Percentiles rank a stretch among this genome's conserved stretches.
Evolutionary conservation across 768 basidiomycete species (phyloP).

Genomic region (Termitomyces sp.): DNA sequence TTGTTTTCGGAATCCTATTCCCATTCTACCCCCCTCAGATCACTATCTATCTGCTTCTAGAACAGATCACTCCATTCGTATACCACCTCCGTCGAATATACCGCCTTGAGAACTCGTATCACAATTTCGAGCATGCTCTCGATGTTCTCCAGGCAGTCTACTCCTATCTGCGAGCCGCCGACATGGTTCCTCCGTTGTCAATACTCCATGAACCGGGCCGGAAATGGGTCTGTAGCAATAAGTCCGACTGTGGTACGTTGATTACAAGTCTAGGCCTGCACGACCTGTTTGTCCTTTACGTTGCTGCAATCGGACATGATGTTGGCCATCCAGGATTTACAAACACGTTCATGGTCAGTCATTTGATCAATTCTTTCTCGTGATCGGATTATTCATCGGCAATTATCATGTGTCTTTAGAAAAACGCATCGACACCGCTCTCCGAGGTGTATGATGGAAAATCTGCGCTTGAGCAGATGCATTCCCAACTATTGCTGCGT

Average conservation of each 20-base stretch:
- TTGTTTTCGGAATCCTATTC: constrained; percentile 17
- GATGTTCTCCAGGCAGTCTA: constrained; percentile 95
- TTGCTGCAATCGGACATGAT: constrained; percentile 96
- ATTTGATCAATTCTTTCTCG: not conserved
- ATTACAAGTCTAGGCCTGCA: constrained; percentile 48
- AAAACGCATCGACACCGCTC: constrained; percentile 89
- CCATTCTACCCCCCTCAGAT: constrained; percentile 12
- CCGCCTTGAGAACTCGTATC: constrained; percentile 88
- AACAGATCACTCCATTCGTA: constrained; percentile 71
- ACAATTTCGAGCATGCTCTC: constrained; percentile 95
- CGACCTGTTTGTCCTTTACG: constrained; percentile 80
- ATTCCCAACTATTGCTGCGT: constrained; percentile 74
- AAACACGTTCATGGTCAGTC: constrained; percentile 87
- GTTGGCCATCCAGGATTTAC: constrained; percentile 95
- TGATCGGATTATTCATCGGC: constrained; percentile 1
- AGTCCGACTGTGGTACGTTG: constrained; percentile 32
- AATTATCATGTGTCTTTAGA: constrained; percentile 41
- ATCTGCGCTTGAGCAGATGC: constrained; percentile 90
- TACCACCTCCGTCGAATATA: constrained; percentile 90
- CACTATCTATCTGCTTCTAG: constrained; percentile 31
- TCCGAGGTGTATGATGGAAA: constrained; percentile 85
- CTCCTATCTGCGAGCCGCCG: constrained; percentile 73
- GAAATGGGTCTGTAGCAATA: constrained; percentile 32
- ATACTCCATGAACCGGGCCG: constrained; percentile 52
- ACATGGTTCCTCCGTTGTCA: constrained; percentile 74